These are phyloP conservation scores for Plasmodium yoelii DNA, from an alignment of 169 alveolate genomes.

Conservation along the genomic window DNA sequence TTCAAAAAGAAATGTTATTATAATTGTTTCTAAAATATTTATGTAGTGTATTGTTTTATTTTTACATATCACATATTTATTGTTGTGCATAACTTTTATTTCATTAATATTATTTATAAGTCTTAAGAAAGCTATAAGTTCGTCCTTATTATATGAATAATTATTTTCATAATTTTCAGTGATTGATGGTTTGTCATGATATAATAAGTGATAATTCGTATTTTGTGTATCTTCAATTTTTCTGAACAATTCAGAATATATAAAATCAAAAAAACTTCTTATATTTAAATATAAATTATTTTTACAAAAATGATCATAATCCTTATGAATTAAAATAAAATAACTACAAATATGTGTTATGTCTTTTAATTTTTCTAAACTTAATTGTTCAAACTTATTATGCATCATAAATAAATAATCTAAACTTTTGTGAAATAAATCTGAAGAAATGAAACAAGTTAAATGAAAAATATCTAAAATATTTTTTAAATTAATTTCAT, in stretches of 20 bases:
- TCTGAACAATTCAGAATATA: slow-evolving; percentile 10
- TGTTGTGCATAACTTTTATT: not conserved
- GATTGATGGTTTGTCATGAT: too few relatives aligned
- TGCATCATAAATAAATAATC: slow-evolving; percentile 25
- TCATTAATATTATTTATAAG: too few relatives aligned
- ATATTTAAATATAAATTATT: slow-evolving; percentile 5
- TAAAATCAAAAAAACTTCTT: slow-evolving; percentile 5
- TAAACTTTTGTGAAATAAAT: slow-evolving; percentile 14
- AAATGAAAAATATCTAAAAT: slow-evolving; percentile 11
- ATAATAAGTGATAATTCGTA: not conserved
- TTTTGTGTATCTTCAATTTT: not conserved
- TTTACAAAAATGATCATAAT: slow-evolving; percentile 3
- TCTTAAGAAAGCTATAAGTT: too few relatives aligned
- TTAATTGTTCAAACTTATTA: slow-evolving; percentile 13
- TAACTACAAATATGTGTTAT: slow-evolving; percentile 23
- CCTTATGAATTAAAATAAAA: slow-evolving; percentile 39
- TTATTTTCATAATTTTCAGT: too few relatives aligned
- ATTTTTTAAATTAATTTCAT: slow-evolving; percentile 7
- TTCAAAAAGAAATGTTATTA: slow-evolving; percentile 38
- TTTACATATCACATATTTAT: not conserved
- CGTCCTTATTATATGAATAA: too few relatives aligned
- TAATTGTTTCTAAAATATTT: slow-evolving; percentile 24
- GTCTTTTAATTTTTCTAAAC: slow-evolving; percentile 6
- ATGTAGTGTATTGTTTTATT: not conserved
- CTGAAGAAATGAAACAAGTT: slow-evolving; percentile 3